Conservation (phyloP, 1,284 basidiomycete genomes). For the Puccinia sorghi region DNA sequence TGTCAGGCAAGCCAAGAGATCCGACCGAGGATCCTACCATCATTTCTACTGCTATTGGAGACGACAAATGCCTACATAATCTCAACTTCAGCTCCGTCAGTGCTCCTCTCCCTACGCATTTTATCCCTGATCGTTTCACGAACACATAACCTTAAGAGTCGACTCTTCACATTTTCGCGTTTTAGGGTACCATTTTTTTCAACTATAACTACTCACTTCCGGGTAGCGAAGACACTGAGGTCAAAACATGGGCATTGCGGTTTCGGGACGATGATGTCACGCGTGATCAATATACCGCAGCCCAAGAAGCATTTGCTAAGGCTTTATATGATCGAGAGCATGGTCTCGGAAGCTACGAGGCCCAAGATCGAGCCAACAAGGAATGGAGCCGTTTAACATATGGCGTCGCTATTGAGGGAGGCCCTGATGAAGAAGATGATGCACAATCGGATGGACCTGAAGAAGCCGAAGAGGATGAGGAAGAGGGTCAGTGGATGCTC, state of each 20-base stretch:
- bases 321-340: constrained; percentile 43
- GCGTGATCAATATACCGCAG: constrained; percentile 30
- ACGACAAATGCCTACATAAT: constrained; percentile 8
- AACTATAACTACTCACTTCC: constrained; percentile 19
- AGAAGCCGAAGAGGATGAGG: constrained; percentile 45
- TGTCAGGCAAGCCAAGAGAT: neutral
- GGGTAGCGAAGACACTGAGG: neutral
- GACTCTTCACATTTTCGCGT: neutral
- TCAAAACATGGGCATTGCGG: constrained; percentile 33
- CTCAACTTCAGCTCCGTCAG: constrained; percentile 11
- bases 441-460: constrained; percentile 58
- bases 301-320: constrained; percentile 44
- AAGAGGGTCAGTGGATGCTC: neutral
- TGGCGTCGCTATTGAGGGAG: constrained; percentile 73
- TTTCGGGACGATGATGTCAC: constrained; percentile 18
- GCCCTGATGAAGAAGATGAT: constrained; percentile 56
- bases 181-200: constrained; percentile 30
- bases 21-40: neutral
- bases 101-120: neutral
- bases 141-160: neutral
- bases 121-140: neutral
- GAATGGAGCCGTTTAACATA: constrained; percentile 68
- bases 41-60: constrained; percentile 20
- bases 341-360: constrained; percentile 32
- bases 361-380: constrained; percentile 8